Evolutionary conservation across 192 early-diverging fungal genomes (phyloP), one percentile per base, ranked within the genome.

Genomic region (Coemansia interrupta): DNA sequence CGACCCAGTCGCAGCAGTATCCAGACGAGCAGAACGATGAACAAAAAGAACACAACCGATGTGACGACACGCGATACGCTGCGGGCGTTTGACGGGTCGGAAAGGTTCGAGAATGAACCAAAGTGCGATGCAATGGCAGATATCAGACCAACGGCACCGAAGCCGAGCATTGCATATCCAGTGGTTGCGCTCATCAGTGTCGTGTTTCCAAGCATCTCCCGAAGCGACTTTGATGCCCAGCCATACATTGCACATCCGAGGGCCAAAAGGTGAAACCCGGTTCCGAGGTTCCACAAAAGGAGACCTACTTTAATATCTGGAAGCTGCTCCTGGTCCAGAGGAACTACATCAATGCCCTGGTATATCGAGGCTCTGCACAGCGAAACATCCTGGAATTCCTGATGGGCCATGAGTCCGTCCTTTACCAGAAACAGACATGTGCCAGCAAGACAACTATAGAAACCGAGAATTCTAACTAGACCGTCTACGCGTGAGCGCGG

Each of bases 361-460:
- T 78, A 78, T 8, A 78, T 58, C 4, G 75, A 66, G 2, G 62
- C 50, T 0, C 68, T 61, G 41, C 75, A 78, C 23, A 72, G 40
- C 7, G 56, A 23, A 2, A 78, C 75, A 39, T 78, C 75, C 12
- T 78, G 56, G 11, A 78, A 40, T 58, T 78, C 75, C 56, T 68
- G 64, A n/a, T 19, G 19, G 1, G 75, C 65, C 75, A 78, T 78
- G 9, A 78, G 58, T n/a, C 57, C 66, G 44, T 78, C 75, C 50
- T 70, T 70, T 22, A 47, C 65, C 44, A 72, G 40, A 24, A 68
- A 71, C 58, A 78, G 47, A 24, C 46, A 48, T 0, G 59, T 66
- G 29, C 69, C 69, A 0, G 22, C 29, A 24, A 78, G 41, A 32
- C 75, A 62, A 55, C 65, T 53, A 51, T 65, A 71, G 48, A 68